Base-by-base conservation (phyloP, 2,329 filamentous ascomycete genomes). In the Calonectria pteridis region DNA sequence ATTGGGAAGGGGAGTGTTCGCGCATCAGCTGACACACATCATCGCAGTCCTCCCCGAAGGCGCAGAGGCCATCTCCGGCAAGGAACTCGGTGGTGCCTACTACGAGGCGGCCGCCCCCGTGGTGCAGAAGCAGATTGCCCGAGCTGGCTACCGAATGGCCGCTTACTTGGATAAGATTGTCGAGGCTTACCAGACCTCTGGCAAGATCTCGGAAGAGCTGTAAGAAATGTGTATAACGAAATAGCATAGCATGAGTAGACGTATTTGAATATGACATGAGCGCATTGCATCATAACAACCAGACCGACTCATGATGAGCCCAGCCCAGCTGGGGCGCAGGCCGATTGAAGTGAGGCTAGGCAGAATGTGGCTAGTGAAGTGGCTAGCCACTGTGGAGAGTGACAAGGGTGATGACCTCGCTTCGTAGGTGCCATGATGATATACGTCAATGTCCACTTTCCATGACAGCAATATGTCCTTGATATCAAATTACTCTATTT, bases 141-240 rank as follows among this genome's bases (percentile, higher is more conserved):
- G 90, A 76, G 93, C 91, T 5, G 93, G 93, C 14, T 93, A 91
- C 82, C 88, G 93, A 63, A 87, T 95, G 81, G 93, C 91, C 2
- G 89, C 88, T 26, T 94, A 91, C 91, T 84, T 94, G 74, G 92
- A 94, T 80, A 84, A 88, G 77, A 91, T 94, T 78, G 90, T 86
- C 11, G 83, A 86, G n/a, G 80, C 78, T 31, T 84, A 81, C 75
- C 72, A 71, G 73, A 75, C 64, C 73, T 40, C 55, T 81, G 75
- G 37, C 75, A 79, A 74, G 50, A 59, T 73, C 29, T 75, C 77
- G 16, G 77, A 81, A 46, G 84, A 85, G 69, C 71, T 84, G 62
- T 85, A 81, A 78, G 68, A 40, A 9, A 31, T 29, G 7, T 16
- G 23, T 28, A 33, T 31, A 37, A 49, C 31, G 51, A 40, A 11